Evolutionary conservation across 768 basidiomycete genomes (phyloP).

Genomic region (Phylloporus scabripes): DNA sequence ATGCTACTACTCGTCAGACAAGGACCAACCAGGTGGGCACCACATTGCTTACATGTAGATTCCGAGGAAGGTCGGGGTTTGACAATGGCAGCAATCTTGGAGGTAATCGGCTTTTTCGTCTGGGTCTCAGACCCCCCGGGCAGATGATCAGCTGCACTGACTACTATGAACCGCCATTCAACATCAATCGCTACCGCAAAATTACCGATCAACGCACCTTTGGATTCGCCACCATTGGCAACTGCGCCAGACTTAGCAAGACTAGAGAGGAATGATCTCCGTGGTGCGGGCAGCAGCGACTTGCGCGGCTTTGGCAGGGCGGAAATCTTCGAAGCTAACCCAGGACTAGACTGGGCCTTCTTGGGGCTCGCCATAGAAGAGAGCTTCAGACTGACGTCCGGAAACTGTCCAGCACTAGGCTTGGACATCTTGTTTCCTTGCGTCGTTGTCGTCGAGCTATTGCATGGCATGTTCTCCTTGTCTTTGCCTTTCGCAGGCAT

Average conservation of each 20-base stretch:
- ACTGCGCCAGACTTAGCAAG: background rate
- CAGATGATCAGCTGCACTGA: slow-evolving; percentile 6
- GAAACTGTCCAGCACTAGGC: slow-evolving; percentile 1
- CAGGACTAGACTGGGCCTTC: slow-evolving; percentile 5
- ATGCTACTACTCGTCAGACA: slow-evolving; percentile 7
- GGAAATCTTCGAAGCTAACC: slow-evolving; percentile 3
- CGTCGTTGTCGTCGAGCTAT: background rate
- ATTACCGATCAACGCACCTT: background rate
- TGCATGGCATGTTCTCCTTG: slow-evolving; percentile 15
- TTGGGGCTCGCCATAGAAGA: slow-evolving; percentile 1
- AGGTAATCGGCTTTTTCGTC: background rate
- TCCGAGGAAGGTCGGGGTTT: background rate
- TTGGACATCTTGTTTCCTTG: background rate
- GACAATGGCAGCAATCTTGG: background rate
- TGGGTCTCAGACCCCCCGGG: slow-evolving; percentile 11
- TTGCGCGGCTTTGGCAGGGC: slow-evolving; percentile 3
- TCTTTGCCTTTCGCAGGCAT: slow-evolving; percentile 1
- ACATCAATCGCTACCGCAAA: background rate
- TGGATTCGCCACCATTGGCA: background rate
- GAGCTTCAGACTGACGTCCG: background rate
- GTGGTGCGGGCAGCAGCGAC: slow-evolving; percentile 12
- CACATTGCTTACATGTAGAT: slow-evolving; percentile 6
- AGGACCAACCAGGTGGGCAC: background rate
- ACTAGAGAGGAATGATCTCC: slow-evolving; percentile 1
- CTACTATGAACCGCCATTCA: slow-evolving; percentile 5